Conservation (phyloP, 305 asterid species). For the Vinca major region DNA sequence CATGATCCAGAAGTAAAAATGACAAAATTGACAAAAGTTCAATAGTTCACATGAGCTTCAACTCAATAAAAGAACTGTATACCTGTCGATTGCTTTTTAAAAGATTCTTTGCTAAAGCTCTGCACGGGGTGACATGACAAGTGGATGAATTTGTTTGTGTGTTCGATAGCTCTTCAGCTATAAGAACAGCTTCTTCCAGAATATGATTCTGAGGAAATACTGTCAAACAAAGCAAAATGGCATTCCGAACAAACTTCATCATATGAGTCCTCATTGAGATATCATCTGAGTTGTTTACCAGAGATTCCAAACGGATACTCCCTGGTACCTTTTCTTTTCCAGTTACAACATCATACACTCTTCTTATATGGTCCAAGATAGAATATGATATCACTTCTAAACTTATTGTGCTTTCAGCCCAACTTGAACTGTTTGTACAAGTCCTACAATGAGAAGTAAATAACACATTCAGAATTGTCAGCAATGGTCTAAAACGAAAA, state of each 20-base stretch:
- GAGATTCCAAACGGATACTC: conserved; percentile 44
- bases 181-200: conserved; percentile 86
- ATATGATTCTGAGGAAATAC: conserved; percentile 69
- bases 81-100: conserved; percentile 92
- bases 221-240: conserved; percentile 63
- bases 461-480: not conserved
- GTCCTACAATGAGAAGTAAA: conserved; percentile 43
- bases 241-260: conserved; percentile 79
- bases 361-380: conserved; percentile 51
- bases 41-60: not conserved
- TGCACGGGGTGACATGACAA: conserved; percentile 69
- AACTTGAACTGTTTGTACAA: conserved; percentile 82
- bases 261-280: conserved; percentile 51
- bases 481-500: not conserved
- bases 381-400: conserved; percentile 56
- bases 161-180: conserved; percentile 86
- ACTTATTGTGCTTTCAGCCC: conserved; percentile 59
- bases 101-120: conserved; percentile 72
- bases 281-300: conserved; percentile 45
- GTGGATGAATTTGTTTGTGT: conserved; percentile 46
- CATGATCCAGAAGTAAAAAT: too few species aligned
- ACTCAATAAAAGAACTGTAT: conserved; percentile 8
- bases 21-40: too few species aligned
- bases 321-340: conserved; percentile 27
- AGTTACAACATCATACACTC: conserved; percentile 36